Base-by-base conservation (phyloP, 371 early-diverging fungal genomes). In the Entomophthora muscae region DNA sequence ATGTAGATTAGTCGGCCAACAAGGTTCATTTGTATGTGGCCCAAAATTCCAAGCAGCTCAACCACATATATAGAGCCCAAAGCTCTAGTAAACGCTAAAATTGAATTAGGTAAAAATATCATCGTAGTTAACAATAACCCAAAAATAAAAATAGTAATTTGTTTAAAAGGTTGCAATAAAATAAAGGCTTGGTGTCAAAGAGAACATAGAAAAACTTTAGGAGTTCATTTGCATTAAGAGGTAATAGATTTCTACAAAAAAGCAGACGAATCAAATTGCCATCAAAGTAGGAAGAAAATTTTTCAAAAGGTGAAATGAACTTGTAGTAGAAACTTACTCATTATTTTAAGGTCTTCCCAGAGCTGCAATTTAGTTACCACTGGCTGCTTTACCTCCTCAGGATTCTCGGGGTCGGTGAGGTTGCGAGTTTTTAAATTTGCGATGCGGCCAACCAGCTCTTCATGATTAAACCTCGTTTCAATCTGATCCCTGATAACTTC, bases 1-100 rank as follows among this genome's bases (percentile, higher is more conserved):
- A 92, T 77, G 68, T 94, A 96, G 52, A 89, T 89, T 72, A 83
- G 85, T 61, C 93, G 84, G 1, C 95, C 97, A 56, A 96, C 70
- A 2, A 96, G 75, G 70, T 90, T 93, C 57, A 96, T 79, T 72
- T 96, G 94, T 17, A 90, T 72, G 66, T 88, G 85, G 0, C 87
- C 89, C 26, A 93, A 76, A 57, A 91, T 61, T 0, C 88, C 85
- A 66, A 95, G 68, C 26, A 95, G 77, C 2, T 83, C 82, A 42
- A 91, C 70, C 22, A 88, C 77, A 69, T 96, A 95, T 32, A 93
- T 74, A 0, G 90, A 77, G 0, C 90, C 79, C 31, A 93, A 68
- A 2, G 89, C 83, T 51, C 92, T 81, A 0, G 86, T 83, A 72
- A 96, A 86, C 66, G 81, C 86, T 85, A 65, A 56, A 66, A 23